Evolutionary conservation across 306 rosid genomes (phyloP), one percentile per base, ranked within the genome.

Genomic region (Gastrolobium bilobum): DNA sequence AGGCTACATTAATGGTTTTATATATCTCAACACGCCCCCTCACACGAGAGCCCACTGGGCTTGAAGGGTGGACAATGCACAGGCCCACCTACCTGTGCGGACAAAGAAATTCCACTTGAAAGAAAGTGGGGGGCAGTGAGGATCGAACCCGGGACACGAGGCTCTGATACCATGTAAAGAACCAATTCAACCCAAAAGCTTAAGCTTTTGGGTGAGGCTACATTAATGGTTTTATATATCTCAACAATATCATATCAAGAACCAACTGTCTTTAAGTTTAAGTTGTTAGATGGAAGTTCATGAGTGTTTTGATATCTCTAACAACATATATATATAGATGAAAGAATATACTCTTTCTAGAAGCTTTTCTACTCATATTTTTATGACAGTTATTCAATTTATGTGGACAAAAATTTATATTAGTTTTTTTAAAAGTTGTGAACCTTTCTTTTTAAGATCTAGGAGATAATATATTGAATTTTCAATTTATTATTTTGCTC

Each of bases 401-500:
- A 48, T 58, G 63, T 38, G 70, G 40, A 38, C 40, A 39, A n/a
- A 40, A 29, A 13, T 10, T 42, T 51, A 30, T 51, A 29, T 13
- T 9, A n/a, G 71, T 33, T 51, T 67, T 61, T 71, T 52, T 20
- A 61, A 42, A 38, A 53, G 38, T 61, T 71, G 4, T 40, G 9
- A 64, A 66, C 64, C 37, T 46, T 20, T 7, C 7, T 30, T 44
- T 26, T 37, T 48, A 56, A 15, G 39, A 57, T 57, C 30, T 58
- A 44, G 13, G 48, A 6, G 44, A 68, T 75, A 14, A 69, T 15
- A 40, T 4, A 1, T 68, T 51, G 56, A 75, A 37, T 46, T 65
- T 66, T 11, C n/a, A 39, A 72, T 57, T 56, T 63, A 38, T 37
- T 71, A 14, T 31, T 43, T 65, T 73, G 29, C 44, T 35, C 51